Base-by-base conservation (phyloP, 2,329 filamentous ascomycete species). In the Moelleriella libera region DNA sequence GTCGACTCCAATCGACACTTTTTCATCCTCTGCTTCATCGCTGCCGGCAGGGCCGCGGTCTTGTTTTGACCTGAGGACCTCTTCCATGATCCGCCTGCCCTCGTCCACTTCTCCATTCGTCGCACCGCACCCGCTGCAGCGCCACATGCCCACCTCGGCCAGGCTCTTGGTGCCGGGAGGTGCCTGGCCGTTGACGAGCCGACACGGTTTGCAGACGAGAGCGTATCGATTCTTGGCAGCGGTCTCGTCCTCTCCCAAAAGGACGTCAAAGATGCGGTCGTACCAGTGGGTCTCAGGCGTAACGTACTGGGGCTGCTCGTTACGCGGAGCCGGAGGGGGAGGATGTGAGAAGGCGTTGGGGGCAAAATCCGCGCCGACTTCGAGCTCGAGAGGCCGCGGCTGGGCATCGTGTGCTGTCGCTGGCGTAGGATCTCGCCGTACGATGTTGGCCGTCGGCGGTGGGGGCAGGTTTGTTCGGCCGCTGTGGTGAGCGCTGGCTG, bases 231-330 rank as follows among this genome's bases (percentile, higher is more conserved):
- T 97, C 68, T 88, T 94, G 2, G 90, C 79, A 10, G 85, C 81
- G 5, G 86, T 94, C 65, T 98, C 92, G 58, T 98, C 92, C 60
- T 98, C 92, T 45, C 92, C 92, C 0, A 98, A 75, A 30, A 98
- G 78, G 0, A 94, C 78, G 58, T 98, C 92, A 49, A 98, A 72
- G 47, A 98, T 81, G 48, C 90, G 80, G 62, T 98, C 92, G 65
- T 97, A 98, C 92, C 92, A 98, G 59, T 85, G 82, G 12, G 80
- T 62, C 49, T 72, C 71, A 21, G 60, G 53, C 14, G 58, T 49
- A 7, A 59, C 51, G 14, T 48, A 54, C 39, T 50, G 49, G 14
- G 43, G 47, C 29, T 44, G 45, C 28, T 44, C 41, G 34, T 14
- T 47, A 31, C 46, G 45, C 32, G 49, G 37, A 49, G 41, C 51